Conservation (phyloP, 495 filamentous ascomycete species). For the Aspergillus affinis region DNA sequence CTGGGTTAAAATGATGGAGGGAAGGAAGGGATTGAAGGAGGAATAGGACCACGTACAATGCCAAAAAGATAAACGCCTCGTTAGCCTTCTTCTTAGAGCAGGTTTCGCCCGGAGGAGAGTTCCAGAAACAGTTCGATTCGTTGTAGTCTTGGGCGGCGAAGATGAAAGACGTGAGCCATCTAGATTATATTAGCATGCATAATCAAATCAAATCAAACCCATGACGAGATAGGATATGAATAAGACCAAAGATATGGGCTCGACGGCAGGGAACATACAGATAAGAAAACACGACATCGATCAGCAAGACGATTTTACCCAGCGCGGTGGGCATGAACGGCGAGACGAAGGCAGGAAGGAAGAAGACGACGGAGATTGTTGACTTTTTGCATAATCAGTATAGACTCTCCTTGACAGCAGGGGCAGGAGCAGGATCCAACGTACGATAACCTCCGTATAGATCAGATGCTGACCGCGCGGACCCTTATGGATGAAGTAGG, state of each 20-base stretch:
- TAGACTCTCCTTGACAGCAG: not conserved
- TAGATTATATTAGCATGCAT: conserved; percentile 23
- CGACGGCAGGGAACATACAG: conserved; percentile 45
- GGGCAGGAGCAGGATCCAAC: conserved; percentile 17
- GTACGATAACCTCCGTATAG: conserved; percentile 58
- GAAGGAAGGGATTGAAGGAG: not conserved
- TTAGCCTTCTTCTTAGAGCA: conserved; percentile 46
- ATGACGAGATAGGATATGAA: too few species aligned
- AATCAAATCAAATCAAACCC: too few species aligned
- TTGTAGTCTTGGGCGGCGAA: conserved; percentile 59
- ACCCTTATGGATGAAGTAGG: conserved; percentile 51
- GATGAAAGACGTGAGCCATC: conserved; percentile 61
- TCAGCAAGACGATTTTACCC: conserved; percentile 46
- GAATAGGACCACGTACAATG: conserved; percentile 48
- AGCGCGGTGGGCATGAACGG: conserved; percentile 44
- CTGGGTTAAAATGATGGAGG: not conserved
- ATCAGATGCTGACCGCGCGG: conserved; percentile 45
- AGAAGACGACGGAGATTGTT: conserved; percentile 56
- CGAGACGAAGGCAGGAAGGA: conserved; percentile 56
- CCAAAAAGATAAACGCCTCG: conserved; percentile 61
- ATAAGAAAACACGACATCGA: conserved; percentile 63
- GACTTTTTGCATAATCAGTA: conserved; percentile 32
- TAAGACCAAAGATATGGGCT: too few species aligned
- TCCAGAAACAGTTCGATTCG: conserved; percentile 33
- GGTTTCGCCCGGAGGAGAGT: conserved; percentile 28